A percentile compares a stretch with the other conserved stretches of the same genome.
Evolutionary conservation across 768 basidiomycete genomes (phyloP).

Genomic region (Psilocybe tampanensis): DNA sequence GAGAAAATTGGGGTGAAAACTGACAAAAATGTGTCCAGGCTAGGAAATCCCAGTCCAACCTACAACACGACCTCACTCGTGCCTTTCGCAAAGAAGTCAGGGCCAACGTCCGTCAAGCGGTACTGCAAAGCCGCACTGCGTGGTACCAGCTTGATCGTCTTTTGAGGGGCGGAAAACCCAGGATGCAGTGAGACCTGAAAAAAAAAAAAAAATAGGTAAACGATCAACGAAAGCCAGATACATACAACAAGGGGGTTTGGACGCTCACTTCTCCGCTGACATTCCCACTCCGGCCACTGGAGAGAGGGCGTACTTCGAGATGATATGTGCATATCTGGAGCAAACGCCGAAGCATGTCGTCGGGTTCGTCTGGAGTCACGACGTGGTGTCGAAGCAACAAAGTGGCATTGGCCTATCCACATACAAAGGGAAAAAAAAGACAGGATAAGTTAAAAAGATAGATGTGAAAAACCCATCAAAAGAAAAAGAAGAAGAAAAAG

Average conservation of each 20-base stretch:
- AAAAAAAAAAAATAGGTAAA: background rate
- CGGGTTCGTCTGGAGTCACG: conserved; percentile 53
- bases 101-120: conserved; percentile 64
- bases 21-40: too few species aligned
- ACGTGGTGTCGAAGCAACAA: conserved; percentile 70
- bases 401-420: conserved; percentile 48
- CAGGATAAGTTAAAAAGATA: background rate
- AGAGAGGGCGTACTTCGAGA: conserved; percentile 69
- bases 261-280: conserved; percentile 73
- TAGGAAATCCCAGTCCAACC: background rate
- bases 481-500: background rate
- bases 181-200: conserved; percentile 12
- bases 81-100: conserved; percentile 73
- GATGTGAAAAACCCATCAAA: background rate
- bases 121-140: conserved; percentile 69
- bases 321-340: conserved; percentile 69
- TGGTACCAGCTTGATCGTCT: conserved; percentile 43
- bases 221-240: too few species aligned
- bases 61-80: conserved; percentile 67
- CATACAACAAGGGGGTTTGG: background rate
- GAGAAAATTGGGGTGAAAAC: too few species aligned
- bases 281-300: conserved; percentile 75
- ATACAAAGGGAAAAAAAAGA: background rate
- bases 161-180: conserved; percentile 63
- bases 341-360: conserved; percentile 60